Evolutionary conservation across 2,329 filamentous ascomycete species (phyloP).

Genomic region (Colletotrichum sp.): DNA sequence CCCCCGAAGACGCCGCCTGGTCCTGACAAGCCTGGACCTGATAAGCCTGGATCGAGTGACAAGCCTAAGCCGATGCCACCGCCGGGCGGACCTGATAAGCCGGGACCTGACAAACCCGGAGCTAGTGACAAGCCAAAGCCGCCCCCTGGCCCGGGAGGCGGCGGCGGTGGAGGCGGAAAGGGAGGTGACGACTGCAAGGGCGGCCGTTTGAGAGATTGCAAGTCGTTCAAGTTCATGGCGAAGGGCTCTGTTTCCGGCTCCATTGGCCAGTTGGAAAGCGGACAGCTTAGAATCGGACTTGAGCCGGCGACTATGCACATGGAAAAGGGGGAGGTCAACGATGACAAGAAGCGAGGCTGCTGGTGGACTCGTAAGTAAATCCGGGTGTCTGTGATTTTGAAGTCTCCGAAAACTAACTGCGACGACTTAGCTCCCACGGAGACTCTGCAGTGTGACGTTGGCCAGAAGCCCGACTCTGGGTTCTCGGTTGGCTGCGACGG

Average conservation of each 20-base stretch:
- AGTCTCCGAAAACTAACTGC: neutral
- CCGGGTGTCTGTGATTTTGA: neutral
- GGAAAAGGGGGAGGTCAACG: slow-evolving; percentile 57
- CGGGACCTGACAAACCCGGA: neutral
- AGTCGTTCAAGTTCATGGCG: slow-evolving; percentile 57
- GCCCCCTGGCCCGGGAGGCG: neutral
- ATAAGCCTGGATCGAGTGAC: neutral
- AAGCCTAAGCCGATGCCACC: neutral
- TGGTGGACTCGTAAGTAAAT: slow-evolving; percentile 61
- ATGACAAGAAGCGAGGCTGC: slow-evolving; percentile 63
- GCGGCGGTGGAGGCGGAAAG: neutral
- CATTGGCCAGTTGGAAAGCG: slow-evolving; percentile 65
- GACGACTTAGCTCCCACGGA: slow-evolving; percentile 51
- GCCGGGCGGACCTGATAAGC: neutral
- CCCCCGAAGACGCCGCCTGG: neutral
- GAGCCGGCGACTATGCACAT: slow-evolving; percentile 48
- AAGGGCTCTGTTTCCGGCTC: slow-evolving; percentile 54
- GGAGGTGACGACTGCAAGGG: neutral
- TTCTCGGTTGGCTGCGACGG: slow-evolving; percentile 63
- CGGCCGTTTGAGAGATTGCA: neutral
- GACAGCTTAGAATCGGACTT: slow-evolving; percentile 62
- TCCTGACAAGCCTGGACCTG: neutral
- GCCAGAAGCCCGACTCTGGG: slow-evolving; percentile 54
- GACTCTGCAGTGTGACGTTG: slow-evolving; percentile 66
- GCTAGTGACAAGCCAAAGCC: neutral